Evolutionary conservation across 192 early-diverging fungal genomes (phyloP).

Genomic region (Linnemannia hyalina): DNA sequence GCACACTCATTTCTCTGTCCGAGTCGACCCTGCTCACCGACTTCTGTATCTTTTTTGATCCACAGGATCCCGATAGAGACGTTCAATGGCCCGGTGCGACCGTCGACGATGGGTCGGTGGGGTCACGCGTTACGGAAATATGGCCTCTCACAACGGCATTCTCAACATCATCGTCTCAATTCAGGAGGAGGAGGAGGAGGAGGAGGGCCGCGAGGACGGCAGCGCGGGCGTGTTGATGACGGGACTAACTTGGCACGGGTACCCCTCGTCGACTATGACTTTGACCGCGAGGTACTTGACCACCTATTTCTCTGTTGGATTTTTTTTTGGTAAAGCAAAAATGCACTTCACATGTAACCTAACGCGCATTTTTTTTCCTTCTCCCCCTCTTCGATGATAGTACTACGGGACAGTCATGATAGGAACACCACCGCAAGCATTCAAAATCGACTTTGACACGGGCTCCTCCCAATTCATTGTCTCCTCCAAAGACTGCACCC

Average conservation of each 20-base stretch:
- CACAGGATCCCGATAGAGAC: constrained; percentile 24
- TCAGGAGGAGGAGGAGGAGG: background rate
- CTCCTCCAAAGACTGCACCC: constrained; percentile 26
- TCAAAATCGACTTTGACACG: constrained; percentile 81
- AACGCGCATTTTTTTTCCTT: background rate
- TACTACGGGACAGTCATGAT: constrained; percentile 75
- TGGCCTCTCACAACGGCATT: constrained; percentile 9
- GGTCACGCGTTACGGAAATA: constrained; percentile 30
- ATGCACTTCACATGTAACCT: background rate
- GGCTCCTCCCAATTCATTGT: constrained; percentile 70
- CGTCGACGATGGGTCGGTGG: constrained; percentile 32
- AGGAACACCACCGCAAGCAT: constrained; percentile 73
- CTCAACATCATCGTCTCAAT: background rate
- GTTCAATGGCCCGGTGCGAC: background rate
- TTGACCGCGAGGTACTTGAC: constrained; percentile 32
- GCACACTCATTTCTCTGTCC: background rate
- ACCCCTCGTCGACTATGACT: constrained; percentile 24
- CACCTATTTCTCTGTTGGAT: background rate
- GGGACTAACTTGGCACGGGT: constrained; percentile 26
- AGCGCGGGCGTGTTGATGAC: background rate
- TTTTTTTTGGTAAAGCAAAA: background rate
- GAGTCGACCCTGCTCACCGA: too few species aligned
- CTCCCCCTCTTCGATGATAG: constrained; percentile 21
- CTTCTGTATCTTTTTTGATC: background rate
- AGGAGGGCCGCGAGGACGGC: constrained; percentile 1